phyloP scores from a whole-genome alignment of 345 rosid genomes.

The Clarkia xantiana region DNA sequence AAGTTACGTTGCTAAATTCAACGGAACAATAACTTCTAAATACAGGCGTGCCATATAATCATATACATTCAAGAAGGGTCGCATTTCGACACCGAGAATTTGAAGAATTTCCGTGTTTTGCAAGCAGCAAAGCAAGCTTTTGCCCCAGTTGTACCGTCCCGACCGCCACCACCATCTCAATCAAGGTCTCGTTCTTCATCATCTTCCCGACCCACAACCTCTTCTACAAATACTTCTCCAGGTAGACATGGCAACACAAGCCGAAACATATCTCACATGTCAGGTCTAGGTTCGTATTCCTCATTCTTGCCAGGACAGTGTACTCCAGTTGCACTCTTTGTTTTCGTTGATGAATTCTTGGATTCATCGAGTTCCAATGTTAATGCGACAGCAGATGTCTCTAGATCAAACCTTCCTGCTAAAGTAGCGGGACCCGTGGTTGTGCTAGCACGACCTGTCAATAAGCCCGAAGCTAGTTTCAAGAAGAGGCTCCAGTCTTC shows the following conservation, averaged over 20 bases:
- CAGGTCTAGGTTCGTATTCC: slow-evolving; percentile 57
- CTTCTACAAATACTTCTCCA: slow-evolving; percentile 27
- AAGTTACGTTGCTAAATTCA: background rate
- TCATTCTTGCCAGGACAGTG: slow-evolving; percentile 72
- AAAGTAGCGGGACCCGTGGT: slow-evolving; percentile 63
- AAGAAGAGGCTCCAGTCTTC: slow-evolving; percentile 68
- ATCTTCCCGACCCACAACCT: slow-evolving; percentile 19
- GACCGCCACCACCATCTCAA: slow-evolving; percentile 27
- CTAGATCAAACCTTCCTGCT: slow-evolving; percentile 37
- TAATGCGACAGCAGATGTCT: slow-evolving; percentile 36
- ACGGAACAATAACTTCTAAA: slow-evolving; percentile 13
- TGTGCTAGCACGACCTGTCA: slow-evolving; percentile 64
- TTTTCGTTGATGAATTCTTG: slow-evolving; percentile 54
- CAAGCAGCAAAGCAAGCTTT: slow-evolving; percentile 63
- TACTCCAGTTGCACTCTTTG: slow-evolving; percentile 60
- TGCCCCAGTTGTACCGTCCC: slow-evolving; percentile 43
- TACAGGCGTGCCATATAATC: slow-evolving; percentile 85
- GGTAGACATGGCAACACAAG: slow-evolving; percentile 32
- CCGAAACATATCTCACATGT: slow-evolving; percentile 47
- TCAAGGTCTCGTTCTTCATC: slow-evolving; percentile 36
- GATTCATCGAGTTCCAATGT: slow-evolving; percentile 22
- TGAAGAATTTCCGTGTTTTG: slow-evolving; percentile 63
- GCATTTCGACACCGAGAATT: slow-evolving; percentile 37
- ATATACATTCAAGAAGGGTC: slow-evolving; percentile 56
- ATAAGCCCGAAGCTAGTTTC: slow-evolving; percentile 56